These are phyloP conservation scores for Xylariaceae sp. DNA, from an alignment of 2,329 filamentous ascomycete species.

Conservation along the genomic window DNA sequence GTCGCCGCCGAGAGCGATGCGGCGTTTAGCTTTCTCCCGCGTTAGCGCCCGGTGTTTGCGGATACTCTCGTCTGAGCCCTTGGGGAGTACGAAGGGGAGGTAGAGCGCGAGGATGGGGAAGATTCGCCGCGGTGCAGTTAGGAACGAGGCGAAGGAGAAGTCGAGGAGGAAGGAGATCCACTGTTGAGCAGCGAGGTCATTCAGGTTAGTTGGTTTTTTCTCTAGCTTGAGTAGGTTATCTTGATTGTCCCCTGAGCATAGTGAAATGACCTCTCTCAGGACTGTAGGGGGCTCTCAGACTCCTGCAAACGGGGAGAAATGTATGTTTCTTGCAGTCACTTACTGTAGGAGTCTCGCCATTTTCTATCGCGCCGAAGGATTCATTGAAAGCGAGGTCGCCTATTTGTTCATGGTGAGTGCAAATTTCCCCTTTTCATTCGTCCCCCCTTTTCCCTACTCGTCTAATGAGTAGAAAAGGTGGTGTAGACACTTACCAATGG, in stretches of 20 bases:
- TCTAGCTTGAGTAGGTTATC: too few relatives aligned
- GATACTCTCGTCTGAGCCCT: slow-evolving; percentile 5
- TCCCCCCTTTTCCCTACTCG: slow-evolving; percentile 1
- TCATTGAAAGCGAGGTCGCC: slow-evolving; percentile 18
- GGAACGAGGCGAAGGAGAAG: slow-evolving; percentile 1
- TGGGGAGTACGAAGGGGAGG: slow-evolving; percentile 12
- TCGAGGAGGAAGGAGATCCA: slow-evolving; percentile 19
- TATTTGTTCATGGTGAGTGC: too few relatives aligned
- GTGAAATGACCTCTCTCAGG: too few relatives aligned
- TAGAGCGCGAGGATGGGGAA: slow-evolving; percentile 6
- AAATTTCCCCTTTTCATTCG: too few relatives aligned
- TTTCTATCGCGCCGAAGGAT: slow-evolving; percentile 15
- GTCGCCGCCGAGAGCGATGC: slow-evolving; percentile 18
- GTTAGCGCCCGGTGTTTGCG: slow-evolving; percentile 11
- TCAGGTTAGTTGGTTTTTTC: too few relatives aligned
- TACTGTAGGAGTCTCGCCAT: slow-evolving; percentile 10
- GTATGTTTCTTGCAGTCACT: too few relatives aligned
- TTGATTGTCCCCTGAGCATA: too few relatives aligned
- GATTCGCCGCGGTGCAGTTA: not conserved
- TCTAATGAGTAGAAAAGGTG: not conserved
- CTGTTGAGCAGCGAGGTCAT: too few relatives aligned
- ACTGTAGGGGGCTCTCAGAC: too few relatives aligned
- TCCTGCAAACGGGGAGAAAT: too few relatives aligned
- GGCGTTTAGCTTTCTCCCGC: slow-evolving; percentile 11
- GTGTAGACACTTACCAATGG: slow-evolving; percentile 24